These are phyloP conservation scores for Myriosclerotinia duriaeana DNA, from an alignment of 2,329 filamentous ascomycete genomes.

Conservation along the genomic window DNA sequence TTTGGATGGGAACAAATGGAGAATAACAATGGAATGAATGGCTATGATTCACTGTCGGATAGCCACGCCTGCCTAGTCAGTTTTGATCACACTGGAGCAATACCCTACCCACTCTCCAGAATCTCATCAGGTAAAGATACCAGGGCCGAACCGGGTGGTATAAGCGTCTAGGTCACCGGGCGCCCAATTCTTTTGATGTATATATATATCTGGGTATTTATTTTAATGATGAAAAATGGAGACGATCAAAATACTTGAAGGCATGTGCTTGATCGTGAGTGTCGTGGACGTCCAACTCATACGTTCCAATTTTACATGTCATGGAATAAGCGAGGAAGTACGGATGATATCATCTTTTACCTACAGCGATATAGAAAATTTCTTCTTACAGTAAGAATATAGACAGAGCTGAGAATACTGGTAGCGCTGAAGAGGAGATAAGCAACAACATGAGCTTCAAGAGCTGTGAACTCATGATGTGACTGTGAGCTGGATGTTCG, in stretches of 20 bases:
- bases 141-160: neutral
- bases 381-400: too few species aligned
- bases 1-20: too few species aligned
- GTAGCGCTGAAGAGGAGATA: neutral
- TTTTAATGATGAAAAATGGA: neutral
- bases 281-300: too few species aligned
- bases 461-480: neutral
- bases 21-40: neutral
- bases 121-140: neutral
- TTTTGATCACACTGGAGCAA: neutral
- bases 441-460: neutral
- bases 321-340: neutral
- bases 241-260: neutral
- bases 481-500: too few species aligned
- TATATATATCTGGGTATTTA: neutral
- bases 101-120: neutral
- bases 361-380: too few species aligned
- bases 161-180: neutral
- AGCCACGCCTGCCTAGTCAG: accelerated
- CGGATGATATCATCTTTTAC: neutral
- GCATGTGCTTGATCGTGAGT: too few species aligned
- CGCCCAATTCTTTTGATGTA: neutral
- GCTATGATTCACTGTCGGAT: neutral
- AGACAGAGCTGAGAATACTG: too few species aligned
- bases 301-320: neutral